Percentiles rank a stretch among this genome's conserved stretches.
Evolutionary conservation across 306 rosid genomes (phyloP).

Genomic region (Rosa lucieae): DNA sequence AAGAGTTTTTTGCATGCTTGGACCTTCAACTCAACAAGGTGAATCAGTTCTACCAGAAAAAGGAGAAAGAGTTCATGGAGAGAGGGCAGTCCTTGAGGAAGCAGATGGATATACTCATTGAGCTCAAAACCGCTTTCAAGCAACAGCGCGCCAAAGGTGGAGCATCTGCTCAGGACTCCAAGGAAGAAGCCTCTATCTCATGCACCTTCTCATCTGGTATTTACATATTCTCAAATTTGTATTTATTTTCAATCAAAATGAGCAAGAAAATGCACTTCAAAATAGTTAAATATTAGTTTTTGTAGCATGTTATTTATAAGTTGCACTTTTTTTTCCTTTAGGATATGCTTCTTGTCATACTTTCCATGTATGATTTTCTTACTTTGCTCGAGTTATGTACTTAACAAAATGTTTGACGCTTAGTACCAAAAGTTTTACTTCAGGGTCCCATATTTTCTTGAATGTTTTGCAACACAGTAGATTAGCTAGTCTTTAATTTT

Average conservation of each 20-base stretch:
- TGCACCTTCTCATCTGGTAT: slow-evolving; percentile 81
- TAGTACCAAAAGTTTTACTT: neutral
- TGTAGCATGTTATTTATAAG: neutral
- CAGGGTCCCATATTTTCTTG: no score
- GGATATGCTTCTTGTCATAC: neutral
- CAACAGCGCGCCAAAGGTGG: slow-evolving; percentile 39
- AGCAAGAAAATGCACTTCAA: neutral
- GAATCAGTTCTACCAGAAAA: slow-evolving; percentile 69
- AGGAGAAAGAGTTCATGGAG: slow-evolving; percentile 80
- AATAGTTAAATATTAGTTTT: neutral
- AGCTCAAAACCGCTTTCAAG: slow-evolving; percentile 59
- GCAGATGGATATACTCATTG: slow-evolving; percentile 77
- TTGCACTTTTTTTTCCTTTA: neutral
- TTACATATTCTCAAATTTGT: neutral
- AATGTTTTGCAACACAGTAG: neutral
- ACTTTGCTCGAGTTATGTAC: neutral
- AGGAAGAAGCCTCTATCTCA: slow-evolving; percentile 80
- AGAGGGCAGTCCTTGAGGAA: slow-evolving; percentile 84
- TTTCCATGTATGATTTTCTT: neutral
- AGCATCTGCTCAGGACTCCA: slow-evolving; percentile 45
- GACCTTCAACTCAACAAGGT: slow-evolving; percentile 91
- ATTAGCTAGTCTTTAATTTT: neutral
- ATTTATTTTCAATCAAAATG: neutral
- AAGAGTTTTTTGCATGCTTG: slow-evolving; percentile 78
- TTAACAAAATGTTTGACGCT: neutral